Evolutionary conservation across 495 filamentous ascomycete species (phyloP), one percentile per base, ranked within the genome.

Genomic region (Hyaloscypha hepaticicola): DNA sequence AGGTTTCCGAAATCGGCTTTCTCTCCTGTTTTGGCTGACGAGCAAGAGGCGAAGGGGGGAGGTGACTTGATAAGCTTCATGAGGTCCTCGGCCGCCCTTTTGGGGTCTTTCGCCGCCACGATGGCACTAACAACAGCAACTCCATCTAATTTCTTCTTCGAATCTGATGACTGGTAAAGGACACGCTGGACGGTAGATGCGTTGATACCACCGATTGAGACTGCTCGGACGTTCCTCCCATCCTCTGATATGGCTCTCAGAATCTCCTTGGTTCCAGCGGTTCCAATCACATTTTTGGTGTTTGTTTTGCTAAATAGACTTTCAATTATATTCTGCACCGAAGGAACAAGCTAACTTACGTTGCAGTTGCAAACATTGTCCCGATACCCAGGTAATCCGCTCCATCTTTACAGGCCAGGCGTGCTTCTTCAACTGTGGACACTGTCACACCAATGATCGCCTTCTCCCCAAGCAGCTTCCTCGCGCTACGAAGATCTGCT

Each of bases 41-140:
- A 59, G n/a, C 27, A 33, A n/a, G 49, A 34, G 29, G 77, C 77
- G 70, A 86, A 85, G 6, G 78, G 66, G 19, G 88, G 83, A 33
- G 79, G 73, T 9, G 69, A 70, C 11, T 73, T 67, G 11, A 88
- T 78, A 3, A 88, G 79, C 5, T 74, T 63, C 7, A 71, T 69
- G 28, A 97, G 80, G 19, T 84, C 70, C 12, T 74, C 67, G 1
- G 92, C 82, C 1, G 89, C 86, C 16, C 72, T 75, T 55, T 82
- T 78, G 0, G 92, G 88, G 53, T 90, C 80, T 0, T 80, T 65
- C 7, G 91, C 86, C 0, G 85, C 87, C 70, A 97, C 85, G 68
- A 99, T 92, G 41, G 91, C 94, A 74, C 91, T 96, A 29, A 97
- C 92, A 26, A 97, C 84, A 0, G 94, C 94, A 24, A 96, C 85